These are phyloP conservation scores for Taxillus chinensis DNA, from an alignment of 164 flowering plant genomes.

Conservation along the genomic window DNA sequence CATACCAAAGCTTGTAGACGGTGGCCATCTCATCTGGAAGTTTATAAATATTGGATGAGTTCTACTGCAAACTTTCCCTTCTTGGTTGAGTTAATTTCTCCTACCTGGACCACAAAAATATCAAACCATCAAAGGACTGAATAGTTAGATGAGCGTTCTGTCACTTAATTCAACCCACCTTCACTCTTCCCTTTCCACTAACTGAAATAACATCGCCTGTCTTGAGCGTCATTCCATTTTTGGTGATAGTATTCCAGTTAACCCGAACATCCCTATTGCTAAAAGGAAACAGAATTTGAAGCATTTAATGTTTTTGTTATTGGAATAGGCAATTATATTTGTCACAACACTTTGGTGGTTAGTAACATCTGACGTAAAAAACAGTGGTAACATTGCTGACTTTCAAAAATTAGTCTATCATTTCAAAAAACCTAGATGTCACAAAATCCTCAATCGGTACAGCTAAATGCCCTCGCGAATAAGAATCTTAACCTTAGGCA, in stretches of 20 bases:
- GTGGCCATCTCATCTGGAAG: background rate
- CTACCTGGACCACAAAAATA: constrained; percentile 46
- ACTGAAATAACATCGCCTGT: constrained; percentile 82
- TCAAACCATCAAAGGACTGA: background rate
- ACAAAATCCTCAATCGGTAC: no score
- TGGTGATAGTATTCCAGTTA: constrained; percentile 68
- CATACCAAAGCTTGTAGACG: no score
- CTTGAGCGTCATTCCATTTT: constrained; percentile 64
- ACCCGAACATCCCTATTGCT: constrained; percentile 82
- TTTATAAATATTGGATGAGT: constrained; percentile 52
- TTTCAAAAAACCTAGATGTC: no score
- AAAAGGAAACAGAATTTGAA: constrained; percentile 7
- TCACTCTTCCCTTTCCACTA: constrained; percentile 77
- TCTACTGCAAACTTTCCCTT: constrained; percentile 86
- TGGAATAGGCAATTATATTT: background rate
- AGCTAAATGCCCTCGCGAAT: no score
- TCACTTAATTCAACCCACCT: constrained; percentile 30
- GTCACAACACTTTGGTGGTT: no score
- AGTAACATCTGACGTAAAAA: no score
- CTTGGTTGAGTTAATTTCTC: constrained; percentile 65
- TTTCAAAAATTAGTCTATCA: no score
- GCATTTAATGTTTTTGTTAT: background rate
- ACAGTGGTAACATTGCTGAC: no score
- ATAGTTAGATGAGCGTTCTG: background rate
- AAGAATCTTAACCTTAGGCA: no score